Base-by-base conservation (phyloP, 805 yeast species). In the Saccharomyces kudriavzevii region DNA sequence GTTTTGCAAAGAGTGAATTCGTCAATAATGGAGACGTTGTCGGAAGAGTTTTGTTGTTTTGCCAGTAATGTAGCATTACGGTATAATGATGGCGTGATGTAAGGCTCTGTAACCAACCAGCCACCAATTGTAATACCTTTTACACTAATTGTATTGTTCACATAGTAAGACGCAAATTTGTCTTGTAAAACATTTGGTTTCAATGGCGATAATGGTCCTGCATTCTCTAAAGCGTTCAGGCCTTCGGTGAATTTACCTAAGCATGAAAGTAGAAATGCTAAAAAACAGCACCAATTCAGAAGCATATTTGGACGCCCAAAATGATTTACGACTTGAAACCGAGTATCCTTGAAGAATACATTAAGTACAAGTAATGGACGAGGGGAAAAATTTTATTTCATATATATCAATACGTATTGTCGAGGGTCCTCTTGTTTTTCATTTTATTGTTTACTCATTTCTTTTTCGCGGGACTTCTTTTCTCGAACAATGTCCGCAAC, bases 81-180 rank as follows among this genome's bases (percentile, higher is more conserved):
- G 47, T 49, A 84, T 43, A 85, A 65, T 1, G 85, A 77, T 0
- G 90, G 89, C 0, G 85, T 83, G 55, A 85, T 84, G 58, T 77
- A 85, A 1, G 90, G 89, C 64, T 85, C 89, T 8, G 84, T 70
- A 0, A 84, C 80, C 26, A 84, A 71, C 91, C 90, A 85, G 6
- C 89, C 89, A 30, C 90, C 91, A 13, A 85, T 61, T 27, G 80
- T 76, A 13, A 82, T 78, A 46, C 84, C 84, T 51, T 60, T 57
- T 24, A 66, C 53, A 6, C 50, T 31, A 6, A 49, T 27, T 2
- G 24, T 40, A 29, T 47, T 31, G 26, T 48, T 46, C n/a, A 30
- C 43, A 24, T 46, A 31, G 47, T 51, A 51, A 17, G 50, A 51
- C n/a, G 30, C 35, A 24, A 53, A 49, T 31, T 50, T 52, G 35